Conservation (phyloP, 306 rosid species). For the Herpetospermum pedunculosum region DNA sequence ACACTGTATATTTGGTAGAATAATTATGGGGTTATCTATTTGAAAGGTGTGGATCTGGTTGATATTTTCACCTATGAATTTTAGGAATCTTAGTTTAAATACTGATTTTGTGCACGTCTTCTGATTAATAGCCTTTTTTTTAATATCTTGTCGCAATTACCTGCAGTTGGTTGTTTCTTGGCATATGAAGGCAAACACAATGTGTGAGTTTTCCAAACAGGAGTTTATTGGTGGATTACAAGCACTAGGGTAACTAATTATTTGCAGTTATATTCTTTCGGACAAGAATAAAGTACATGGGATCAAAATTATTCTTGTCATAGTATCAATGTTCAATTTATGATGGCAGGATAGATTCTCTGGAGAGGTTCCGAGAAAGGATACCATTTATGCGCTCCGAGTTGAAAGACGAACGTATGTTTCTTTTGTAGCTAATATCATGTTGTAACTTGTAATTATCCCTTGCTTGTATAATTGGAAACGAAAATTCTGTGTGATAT, state of each 20-base stretch:
- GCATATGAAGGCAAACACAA: conserved; percentile 99
- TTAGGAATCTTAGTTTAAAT: neutral
- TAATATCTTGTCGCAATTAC: conserved; percentile 13
- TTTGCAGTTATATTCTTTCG: neutral
- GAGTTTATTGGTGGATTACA: conserved; percentile 85
- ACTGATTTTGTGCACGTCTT: neutral
- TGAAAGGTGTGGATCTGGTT: neutral
- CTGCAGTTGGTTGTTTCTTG: conserved; percentile 96
- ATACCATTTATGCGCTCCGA: conserved; percentile 82
- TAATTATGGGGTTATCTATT: neutral
- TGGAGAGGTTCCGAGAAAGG: conserved; percentile 87
- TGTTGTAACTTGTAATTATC: neutral
- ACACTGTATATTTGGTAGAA: neutral
- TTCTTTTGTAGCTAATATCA: conserved; percentile 2
- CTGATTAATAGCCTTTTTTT: conserved; percentile 1
- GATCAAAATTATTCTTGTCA: neutral
- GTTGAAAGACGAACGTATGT: conserved; percentile 91
- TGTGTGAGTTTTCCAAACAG: conserved; percentile 98
- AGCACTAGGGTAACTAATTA: conserved; percentile 58
- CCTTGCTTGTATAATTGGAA: neutral
- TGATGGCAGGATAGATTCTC: conserved; percentile 82
- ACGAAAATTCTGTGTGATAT: neutral
- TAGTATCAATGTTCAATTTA: neutral
- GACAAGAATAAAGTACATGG: conserved; percentile 1
- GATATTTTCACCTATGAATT: neutral